Conservation (phyloP, 768 basidiomycete genomes). For the Pleurotus citrinopileatus region DNA sequence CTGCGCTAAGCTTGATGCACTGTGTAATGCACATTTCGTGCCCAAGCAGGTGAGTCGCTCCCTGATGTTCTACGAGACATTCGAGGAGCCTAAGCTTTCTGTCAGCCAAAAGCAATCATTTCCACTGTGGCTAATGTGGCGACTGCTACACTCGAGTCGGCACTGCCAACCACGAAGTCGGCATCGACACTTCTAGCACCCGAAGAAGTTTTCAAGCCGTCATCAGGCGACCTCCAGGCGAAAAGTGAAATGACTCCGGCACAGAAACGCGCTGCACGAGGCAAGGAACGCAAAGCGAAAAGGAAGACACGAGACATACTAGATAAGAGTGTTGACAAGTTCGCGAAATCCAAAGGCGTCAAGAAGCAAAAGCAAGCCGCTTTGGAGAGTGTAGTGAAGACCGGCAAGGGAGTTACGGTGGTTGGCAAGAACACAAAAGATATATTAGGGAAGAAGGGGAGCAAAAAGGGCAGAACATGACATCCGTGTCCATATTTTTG, state of each 20-base stretch:
- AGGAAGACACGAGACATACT: slow-evolving; percentile 66
- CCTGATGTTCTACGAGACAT: neutral
- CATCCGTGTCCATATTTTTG: neutral
- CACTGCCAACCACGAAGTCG: slow-evolving; percentile 80
- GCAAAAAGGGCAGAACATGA: slow-evolving; percentile 23
- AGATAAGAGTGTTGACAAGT: slow-evolving; percentile 62
- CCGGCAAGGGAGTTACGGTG: slow-evolving; percentile 83
- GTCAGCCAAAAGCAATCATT: slow-evolving; percentile 85
- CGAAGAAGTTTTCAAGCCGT: slow-evolving; percentile 80
- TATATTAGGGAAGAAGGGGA: slow-evolving; percentile 29
- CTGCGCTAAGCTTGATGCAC: slow-evolving; percentile 84
- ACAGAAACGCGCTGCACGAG: slow-evolving; percentile 73
- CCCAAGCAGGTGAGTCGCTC: slow-evolving; percentile 75
- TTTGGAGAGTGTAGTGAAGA: slow-evolving; percentile 78
- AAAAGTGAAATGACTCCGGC: slow-evolving; percentile 80
- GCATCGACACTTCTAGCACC: slow-evolving; percentile 84
- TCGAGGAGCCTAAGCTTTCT: neutral
- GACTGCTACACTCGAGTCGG: slow-evolving; percentile 82
- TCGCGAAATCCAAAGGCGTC: slow-evolving; percentile 52
- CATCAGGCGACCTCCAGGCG: slow-evolving; percentile 52
- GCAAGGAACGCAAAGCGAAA: slow-evolving; percentile 66
- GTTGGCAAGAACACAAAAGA: slow-evolving; percentile 66
- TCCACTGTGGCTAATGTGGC: slow-evolving; percentile 81
- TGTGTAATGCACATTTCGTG: slow-evolving; percentile 93
- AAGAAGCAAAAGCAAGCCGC: slow-evolving; percentile 87